A percentile compares a stretch with the other conserved stretches of the same genome.
Conservation (phyloP, 371 early-diverging fungal species). For the Syncephalastrum racemosum region DNA sequence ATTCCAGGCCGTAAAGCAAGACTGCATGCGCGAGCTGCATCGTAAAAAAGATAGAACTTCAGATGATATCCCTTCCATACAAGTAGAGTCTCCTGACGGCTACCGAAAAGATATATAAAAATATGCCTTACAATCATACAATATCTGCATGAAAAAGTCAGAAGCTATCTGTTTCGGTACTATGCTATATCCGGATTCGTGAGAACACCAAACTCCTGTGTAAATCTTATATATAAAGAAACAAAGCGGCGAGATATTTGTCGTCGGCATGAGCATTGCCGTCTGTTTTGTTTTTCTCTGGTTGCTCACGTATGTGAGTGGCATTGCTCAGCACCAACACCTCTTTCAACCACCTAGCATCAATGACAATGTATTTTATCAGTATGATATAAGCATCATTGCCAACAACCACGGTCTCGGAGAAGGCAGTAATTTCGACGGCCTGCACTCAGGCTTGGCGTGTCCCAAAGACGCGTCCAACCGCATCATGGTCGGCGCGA, state of each 20-base stretch:
- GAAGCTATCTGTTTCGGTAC: neutral
- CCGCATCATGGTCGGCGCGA: constrained; percentile 11
- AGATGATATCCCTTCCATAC: constrained; percentile 8
- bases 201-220: too few species aligned
- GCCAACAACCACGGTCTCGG: constrained; percentile 12
- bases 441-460: constrained; percentile 14
- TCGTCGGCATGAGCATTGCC: too few species aligned
- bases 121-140: constrained; percentile 4
- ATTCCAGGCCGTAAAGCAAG: constrained; percentile 39
- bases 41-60: neutral
- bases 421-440: constrained; percentile 24
- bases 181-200: too few species aligned
- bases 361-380: too few species aligned
- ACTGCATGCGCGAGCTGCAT: constrained; percentile 33
- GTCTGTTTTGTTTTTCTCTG: too few species aligned
- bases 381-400: neutral
- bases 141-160: constrained; percentile 10
- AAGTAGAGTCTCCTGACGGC: constrained; percentile 18
- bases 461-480: constrained; percentile 2
- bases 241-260: too few species aligned
- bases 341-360: too few species aligned
- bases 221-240: too few species aligned
- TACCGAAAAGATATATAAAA: constrained; percentile 1
- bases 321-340: too few species aligned
- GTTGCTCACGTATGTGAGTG: too few species aligned